Conservation (phyloP, 257 asterid genomes). For the Solanum megistacrolobum region DNA sequence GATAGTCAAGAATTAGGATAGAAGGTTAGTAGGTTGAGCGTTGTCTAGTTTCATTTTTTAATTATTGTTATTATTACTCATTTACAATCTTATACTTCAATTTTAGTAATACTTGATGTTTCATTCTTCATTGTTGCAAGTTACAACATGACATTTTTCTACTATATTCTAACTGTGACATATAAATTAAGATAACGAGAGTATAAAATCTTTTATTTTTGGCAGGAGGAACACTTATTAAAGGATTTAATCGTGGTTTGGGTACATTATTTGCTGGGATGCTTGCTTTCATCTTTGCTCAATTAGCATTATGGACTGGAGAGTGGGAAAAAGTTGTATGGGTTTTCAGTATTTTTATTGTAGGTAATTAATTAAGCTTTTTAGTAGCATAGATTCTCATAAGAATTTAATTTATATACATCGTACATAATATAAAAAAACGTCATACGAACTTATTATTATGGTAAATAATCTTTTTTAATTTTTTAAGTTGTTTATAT, state of each 20-base stretch:
- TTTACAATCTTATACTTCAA: too few relatives aligned
- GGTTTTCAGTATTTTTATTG: slow-evolving; percentile 32
- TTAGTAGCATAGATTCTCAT: not conserved
- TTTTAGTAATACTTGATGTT: too few relatives aligned
- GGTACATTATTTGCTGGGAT: slow-evolving; percentile 55
- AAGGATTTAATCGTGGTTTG: slow-evolving; percentile 63
- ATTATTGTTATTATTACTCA: too few relatives aligned
- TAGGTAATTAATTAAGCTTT: slow-evolving; percentile 19
- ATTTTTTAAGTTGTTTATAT: not conserved
- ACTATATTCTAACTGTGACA: too few relatives aligned
- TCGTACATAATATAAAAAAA: not conserved
- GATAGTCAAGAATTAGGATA: too few relatives aligned
- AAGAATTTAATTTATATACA: not conserved
- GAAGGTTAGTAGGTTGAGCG: too few relatives aligned
- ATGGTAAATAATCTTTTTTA: not conserved
- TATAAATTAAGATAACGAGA: too few relatives aligned
- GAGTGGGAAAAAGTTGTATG: slow-evolving; percentile 24
- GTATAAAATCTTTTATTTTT: too few relatives aligned
- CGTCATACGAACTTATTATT: rapidly evolving
- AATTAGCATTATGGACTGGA: slow-evolving; percentile 29
- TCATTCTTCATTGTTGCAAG: too few relatives aligned
- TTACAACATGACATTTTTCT: too few relatives aligned
- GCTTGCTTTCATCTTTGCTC: slow-evolving; percentile 41
- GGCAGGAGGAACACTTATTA: slow-evolving; percentile 55
- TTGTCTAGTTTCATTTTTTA: too few relatives aligned